Evolutionary conservation across 495 filamentous ascomycete genomes (phyloP).

Genomic region (Chaetomidium leptoderma): DNA sequence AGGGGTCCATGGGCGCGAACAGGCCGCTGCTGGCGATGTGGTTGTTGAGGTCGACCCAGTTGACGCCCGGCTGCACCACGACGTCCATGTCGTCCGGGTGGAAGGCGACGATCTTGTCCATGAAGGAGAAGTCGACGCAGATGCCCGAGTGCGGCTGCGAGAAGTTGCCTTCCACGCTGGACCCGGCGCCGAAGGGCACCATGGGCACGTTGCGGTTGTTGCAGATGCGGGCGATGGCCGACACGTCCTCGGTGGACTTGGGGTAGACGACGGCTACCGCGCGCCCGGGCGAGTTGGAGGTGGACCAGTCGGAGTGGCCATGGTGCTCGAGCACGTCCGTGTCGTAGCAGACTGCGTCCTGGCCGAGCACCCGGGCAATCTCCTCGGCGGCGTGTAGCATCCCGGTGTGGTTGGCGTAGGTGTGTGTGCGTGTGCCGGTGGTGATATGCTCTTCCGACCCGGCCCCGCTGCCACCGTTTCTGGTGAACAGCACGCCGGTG

Average conservation of each 20-base stretch:
- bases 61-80: constrained; percentile 78
- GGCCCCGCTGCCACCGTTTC: background rate
- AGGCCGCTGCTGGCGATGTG: constrained; percentile 65
- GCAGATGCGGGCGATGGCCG: constrained; percentile 71
- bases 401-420: constrained; percentile 22
- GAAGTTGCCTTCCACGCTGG: constrained; percentile 82
- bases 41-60: constrained; percentile 81
- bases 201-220: constrained; percentile 74
- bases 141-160: constrained; percentile 76
- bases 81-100: constrained; percentile 85
- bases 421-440: background rate
- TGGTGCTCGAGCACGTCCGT: constrained; percentile 72
- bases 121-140: constrained; percentile 75
- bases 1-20: constrained; percentile 82
- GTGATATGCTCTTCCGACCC: background rate
- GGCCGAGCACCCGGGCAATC: constrained; percentile 50
- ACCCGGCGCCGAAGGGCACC: constrained; percentile 79
- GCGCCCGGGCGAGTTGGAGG: constrained; percentile 65
- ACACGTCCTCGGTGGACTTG: constrained; percentile 71
- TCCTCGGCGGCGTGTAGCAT: constrained; percentile 54
- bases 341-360: constrained; percentile 67
- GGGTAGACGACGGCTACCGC: constrained; percentile 73
- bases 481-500: background rate
- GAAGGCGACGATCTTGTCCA: constrained; percentile 73
- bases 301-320: constrained; percentile 85